Evolutionary conservation across 1,284 basidiomycete genomes (phyloP), one percentile per base, ranked within the genome.

Genomic region (Trametes sp.): DNA sequence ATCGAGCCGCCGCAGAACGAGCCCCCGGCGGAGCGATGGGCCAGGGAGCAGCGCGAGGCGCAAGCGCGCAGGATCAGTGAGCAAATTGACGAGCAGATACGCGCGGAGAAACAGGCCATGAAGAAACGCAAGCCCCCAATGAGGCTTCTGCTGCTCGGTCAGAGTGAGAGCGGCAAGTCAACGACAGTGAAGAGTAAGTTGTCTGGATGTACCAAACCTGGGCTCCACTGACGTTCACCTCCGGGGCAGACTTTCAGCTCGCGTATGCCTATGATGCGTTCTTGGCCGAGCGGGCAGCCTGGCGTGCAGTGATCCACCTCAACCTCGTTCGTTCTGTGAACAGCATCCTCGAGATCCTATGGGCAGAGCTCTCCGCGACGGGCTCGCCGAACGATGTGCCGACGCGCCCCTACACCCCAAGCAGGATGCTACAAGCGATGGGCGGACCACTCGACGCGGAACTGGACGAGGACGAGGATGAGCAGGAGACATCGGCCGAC

Each of bases 71-170:
- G 80, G 59, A 77, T 78, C 46, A 89, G 85, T 72, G 87, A 89
- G 50, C 81, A 84, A 63, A 92, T 92, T 66, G 89, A 92, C 78
- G 87, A 87, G 59, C 82, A 85, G 71, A 75, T 92, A 45, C 80
- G 82, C 50, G 79, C 76, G 51, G 88, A 90, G 68, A 80, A 77
- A 65, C 78, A 80, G 16, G 79, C 76, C 0, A 75, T 84, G 61
- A 87, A 80, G 76, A 87, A 81, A 76, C 84, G 78, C 68, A 81
- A 79, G 65, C 74, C 76, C 54, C 82, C 85, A 0, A 82, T 89
- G 64, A 86, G 87, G 68, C 75, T 90, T 33, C 77, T 90, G 61
- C 77, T 89, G 44, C 78, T 90, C 7, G 88, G 83, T 6, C 73
- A 74, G 65, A 74, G 72, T 51, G 73, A 74, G 64, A 74, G 73